phyloP scores from a whole-genome alignment of 2,329 filamentous ascomycete species.

The Pseudogymnoascus sp. region DNA sequence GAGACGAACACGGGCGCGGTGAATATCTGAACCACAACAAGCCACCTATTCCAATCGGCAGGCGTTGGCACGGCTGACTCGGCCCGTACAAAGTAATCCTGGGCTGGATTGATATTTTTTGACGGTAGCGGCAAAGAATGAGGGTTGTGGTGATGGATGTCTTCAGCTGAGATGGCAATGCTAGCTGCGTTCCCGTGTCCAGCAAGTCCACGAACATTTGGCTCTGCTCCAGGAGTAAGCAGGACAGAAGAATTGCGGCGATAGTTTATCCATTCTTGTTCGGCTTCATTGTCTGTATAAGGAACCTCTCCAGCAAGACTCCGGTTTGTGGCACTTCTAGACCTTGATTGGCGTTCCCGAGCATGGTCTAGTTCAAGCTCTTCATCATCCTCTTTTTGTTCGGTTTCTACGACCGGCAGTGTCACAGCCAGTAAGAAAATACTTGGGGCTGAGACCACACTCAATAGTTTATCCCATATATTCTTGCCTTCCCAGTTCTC shows the following conservation, averaged over 20 bases:
- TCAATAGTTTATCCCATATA: conserved; percentile 76
- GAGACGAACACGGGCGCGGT: conserved; percentile 78
- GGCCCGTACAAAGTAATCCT: conserved; percentile 3
- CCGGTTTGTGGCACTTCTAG: neutral
- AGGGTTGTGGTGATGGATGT: conserved; percentile 21
- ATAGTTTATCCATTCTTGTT: neutral
- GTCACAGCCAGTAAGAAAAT: conserved; percentile 87
- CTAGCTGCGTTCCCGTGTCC: conserved; percentile 29
- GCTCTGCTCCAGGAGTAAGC: neutral
- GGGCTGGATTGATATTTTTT: conserved; percentile 14
- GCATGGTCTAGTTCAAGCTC: conserved; percentile 8
- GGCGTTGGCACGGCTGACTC: conserved; percentile 11
- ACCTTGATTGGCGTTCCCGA: neutral
- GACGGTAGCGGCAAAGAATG: conserved; percentile 16
- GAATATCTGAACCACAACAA: conserved; percentile 76
- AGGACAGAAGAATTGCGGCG: conserved; percentile 2
- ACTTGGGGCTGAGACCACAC: conserved; percentile 75
- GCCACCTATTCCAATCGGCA: conserved; percentile 76
- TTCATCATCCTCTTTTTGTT: conserved; percentile 42
- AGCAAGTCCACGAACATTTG: conserved; percentile 18
- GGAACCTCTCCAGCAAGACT: neutral
- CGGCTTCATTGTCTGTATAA: neutral
- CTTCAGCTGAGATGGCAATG: conserved; percentile 26
- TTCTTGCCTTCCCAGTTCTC: conserved; percentile 72
- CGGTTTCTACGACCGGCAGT: conserved; percentile 76